Evolutionary conservation across 805 yeast species (phyloP).

Genomic region (Pichia sporocuriosa): DNA sequence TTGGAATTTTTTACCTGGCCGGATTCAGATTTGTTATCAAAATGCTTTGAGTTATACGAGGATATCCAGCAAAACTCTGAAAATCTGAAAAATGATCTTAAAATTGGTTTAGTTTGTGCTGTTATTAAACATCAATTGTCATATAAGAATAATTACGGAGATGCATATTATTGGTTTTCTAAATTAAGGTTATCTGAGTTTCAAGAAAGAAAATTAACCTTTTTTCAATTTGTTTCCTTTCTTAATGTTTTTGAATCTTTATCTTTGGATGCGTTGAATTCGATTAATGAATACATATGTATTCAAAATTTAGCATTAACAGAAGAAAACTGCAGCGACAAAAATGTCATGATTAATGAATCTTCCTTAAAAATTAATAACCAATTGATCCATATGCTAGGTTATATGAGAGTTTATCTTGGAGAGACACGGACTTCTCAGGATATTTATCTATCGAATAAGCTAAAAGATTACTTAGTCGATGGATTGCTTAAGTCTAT

Average conservation of each 20-base stretch:
- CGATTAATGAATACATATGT: conserved; percentile 2
- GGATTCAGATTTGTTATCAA: conserved; percentile 14
- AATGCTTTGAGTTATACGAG: conserved; percentile 13
- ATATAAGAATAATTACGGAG: conserved; percentile 7
- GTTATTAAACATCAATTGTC: conserved; percentile 23
- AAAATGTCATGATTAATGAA: background rate
- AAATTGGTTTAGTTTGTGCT: conserved; percentile 20
- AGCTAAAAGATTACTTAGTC: conserved; percentile 19
- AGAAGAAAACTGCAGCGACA: background rate
- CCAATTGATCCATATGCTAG: conserved; percentile 24
- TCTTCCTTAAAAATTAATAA: conserved; percentile 22
- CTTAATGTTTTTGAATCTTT: conserved; percentile 19
- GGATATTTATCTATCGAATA: conserved; percentile 11
- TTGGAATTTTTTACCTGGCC: conserved; percentile 20
- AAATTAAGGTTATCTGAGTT: conserved; percentile 23
- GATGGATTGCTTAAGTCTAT: conserved; percentile 22
- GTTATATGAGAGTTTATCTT: conserved; percentile 27
- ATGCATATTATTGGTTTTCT: conserved; percentile 13
- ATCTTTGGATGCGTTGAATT: conserved; percentile 14
- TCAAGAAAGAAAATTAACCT: conserved; percentile 18
- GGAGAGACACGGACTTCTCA: conserved; percentile 19
- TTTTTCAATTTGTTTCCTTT: conserved; percentile 24
- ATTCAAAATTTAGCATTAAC: conserved; percentile 7
- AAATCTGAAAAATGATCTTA: conserved; percentile 9
- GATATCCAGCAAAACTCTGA: background rate